phyloP scores from a whole-genome alignment of 108 stramenopile genomes.

The Pseudonitzschia delicatissima region DNA sequence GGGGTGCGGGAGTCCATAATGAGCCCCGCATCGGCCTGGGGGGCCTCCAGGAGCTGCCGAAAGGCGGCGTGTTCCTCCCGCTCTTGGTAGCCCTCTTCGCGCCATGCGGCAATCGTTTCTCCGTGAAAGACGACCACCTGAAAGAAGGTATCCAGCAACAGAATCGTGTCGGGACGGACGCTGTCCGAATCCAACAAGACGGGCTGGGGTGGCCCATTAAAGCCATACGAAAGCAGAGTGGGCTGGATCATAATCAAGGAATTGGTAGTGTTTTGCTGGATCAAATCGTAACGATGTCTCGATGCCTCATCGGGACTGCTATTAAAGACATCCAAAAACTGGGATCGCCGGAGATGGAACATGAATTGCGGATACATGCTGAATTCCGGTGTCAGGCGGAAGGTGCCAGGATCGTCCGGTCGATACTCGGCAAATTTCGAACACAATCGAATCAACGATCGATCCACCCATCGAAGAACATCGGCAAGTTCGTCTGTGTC shows the following conservation, averaged over 20 bases:
- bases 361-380: constrained; percentile 98
- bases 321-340: constrained; percentile 97
- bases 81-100: constrained; percentile 96
- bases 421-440: constrained; percentile 96
- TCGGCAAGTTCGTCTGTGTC: constrained; percentile 95
- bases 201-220: constrained; percentile 93
- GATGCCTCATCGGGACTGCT: constrained; percentile 97
- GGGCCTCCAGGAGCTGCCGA: constrained; percentile 88
- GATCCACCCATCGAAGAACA: constrained; percentile 98
- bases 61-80: constrained; percentile 96
- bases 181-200: constrained; percentile 93
- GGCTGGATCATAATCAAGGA: constrained; percentile 99
- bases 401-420: constrained; percentile 91
- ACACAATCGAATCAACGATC: constrained; percentile 95
- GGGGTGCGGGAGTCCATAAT: constrained; percentile 99
- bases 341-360: constrained; percentile 93
- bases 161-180: constrained; percentile 95
- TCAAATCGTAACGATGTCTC: constrained; percentile 93
- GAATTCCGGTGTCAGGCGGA: constrained; percentile 94
- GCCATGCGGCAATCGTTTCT: constrained; percentile 99
- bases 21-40: constrained; percentile 94
- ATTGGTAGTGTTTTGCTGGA: constrained; percentile 91
- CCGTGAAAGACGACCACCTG: constrained; percentile 99
- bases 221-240: constrained; percentile 94
- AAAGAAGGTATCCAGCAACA: constrained; percentile 99